A percentile compares a stretch with the other conserved stretches of the same genome.
These are phyloP conservation scores for Bretschneidera sinensis DNA, from an alignment of 345 rosid genomes.

Conservation along the genomic window DNA sequence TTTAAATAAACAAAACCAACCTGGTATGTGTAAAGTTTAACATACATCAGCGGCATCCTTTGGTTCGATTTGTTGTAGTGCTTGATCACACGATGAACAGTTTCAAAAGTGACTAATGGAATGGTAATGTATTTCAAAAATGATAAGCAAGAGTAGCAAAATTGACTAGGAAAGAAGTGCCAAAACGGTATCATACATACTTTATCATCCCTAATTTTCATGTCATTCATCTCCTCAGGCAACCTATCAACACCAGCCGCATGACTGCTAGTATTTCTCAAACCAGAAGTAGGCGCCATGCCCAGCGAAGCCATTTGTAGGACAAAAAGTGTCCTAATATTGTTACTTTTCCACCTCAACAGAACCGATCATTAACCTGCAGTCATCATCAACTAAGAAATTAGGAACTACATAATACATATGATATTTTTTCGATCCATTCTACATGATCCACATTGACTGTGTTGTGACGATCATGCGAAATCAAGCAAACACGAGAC, in stretches of 20 bases:
- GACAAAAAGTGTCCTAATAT: constrained; percentile 18
- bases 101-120: too few relatives aligned
- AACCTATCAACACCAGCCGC: constrained; percentile 55
- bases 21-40: too few relatives aligned
- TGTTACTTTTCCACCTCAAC: constrained; percentile 14
- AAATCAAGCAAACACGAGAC: too few relatives aligned
- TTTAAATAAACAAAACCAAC: too few relatives aligned
- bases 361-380: constrained; percentile 31
- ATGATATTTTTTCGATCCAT: not conserved
- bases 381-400: not conserved
- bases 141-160: not conserved
- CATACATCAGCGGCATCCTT: too few relatives aligned
- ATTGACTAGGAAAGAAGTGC: not conserved
- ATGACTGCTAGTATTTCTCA: constrained; percentile 52
- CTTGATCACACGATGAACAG: too few relatives aligned
- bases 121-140: too few relatives aligned
- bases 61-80: too few relatives aligned
- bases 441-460: not conserved
- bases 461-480: too few relatives aligned
- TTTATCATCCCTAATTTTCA: constrained; percentile 73
- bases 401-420: not conserved
- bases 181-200: constrained; percentile 11
- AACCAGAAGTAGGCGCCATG: constrained; percentile 44
- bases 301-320: constrained; percentile 71
- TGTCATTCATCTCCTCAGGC: constrained; percentile 81